These are phyloP conservation scores for Calendula officinalis DNA, from an alignment of 129 eudicot species.

Conservation along the genomic window DNA sequence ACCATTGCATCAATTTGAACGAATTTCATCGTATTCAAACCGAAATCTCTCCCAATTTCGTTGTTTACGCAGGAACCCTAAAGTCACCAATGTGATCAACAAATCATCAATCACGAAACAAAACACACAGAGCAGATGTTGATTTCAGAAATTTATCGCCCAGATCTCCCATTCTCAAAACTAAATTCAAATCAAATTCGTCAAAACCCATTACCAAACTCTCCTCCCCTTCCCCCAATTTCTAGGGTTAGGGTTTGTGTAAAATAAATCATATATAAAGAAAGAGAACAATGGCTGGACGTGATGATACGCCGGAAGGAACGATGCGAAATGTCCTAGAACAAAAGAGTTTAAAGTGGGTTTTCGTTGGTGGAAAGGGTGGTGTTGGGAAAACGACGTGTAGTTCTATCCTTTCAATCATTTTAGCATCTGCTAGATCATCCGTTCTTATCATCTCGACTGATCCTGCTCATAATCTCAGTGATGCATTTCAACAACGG, in stretches of 20 bases:
- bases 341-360: slow-evolving; percentile 82
- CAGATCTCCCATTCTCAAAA: not conserved
- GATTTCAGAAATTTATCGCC: not conserved
- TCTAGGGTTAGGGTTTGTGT: slow-evolving; percentile 12
- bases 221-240: slow-evolving; percentile 6
- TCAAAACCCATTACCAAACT: slow-evolving; percentile 17
- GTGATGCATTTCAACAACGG: slow-evolving; percentile 94
- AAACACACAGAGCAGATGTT: not conserved
- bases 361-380: slow-evolving; percentile 96
- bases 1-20: slow-evolving; percentile 17
- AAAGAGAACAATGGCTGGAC: slow-evolving; percentile 28
- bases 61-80: slow-evolving; percentile 10
- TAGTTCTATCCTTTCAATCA: slow-evolving; percentile 79
- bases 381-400: slow-evolving; percentile 99
- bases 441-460: slow-evolving; percentile 96
- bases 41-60: slow-evolving; percentile 20
- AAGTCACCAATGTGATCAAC: slow-evolving; percentile 14
- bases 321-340: slow-evolving; percentile 73
- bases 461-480: slow-evolving; percentile 96
- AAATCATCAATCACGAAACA: not conserved
- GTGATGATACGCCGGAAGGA: slow-evolving; percentile 63
- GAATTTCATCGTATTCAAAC: slow-evolving; percentile 7
- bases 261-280: not conserved
- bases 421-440: slow-evolving; percentile 61
- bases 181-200: slow-evolving; percentile 1